Evolutionary conservation across 768 basidiomycete species (phyloP).

Genomic region (Rhodotorula graminis): DNA sequence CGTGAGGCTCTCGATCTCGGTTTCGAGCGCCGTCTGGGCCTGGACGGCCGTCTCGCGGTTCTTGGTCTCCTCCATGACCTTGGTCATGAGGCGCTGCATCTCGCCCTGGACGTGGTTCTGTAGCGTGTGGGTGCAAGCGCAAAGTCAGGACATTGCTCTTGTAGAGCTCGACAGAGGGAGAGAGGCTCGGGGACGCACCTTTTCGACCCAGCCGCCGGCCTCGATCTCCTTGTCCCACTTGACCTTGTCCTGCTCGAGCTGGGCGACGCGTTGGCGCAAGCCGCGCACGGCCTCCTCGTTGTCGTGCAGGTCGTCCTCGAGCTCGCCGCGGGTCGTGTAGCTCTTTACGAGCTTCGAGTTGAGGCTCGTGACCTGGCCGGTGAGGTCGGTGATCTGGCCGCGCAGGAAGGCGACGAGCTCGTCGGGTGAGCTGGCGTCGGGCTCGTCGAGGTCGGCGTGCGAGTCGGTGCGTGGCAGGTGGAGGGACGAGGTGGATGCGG

Average conservation of each 20-base stretch:
- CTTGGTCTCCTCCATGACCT: conserved; percentile 89
- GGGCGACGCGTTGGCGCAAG: conserved; percentile 63
- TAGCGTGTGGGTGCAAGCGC: too few relatives aligned
- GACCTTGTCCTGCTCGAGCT: conserved; percentile 76
- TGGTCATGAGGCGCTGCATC: conserved; percentile 87
- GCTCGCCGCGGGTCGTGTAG: conserved; percentile 83
- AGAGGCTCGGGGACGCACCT: conserved; percentile 47
- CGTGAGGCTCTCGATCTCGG: conserved; percentile 90
- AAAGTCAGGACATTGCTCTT: too few relatives aligned
- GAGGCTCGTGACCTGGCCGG: conserved; percentile 81
- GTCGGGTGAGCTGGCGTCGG: background rate
- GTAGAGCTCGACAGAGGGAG: too few relatives aligned
- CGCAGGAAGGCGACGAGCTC: conserved; percentile 71
- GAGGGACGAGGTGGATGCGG: conserved; percentile 20
- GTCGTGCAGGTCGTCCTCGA: conserved; percentile 82
- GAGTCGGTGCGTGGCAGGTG: background rate
- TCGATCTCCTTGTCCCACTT: conserved; percentile 85
- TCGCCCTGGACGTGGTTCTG: conserved; percentile 72
- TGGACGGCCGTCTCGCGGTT: conserved; percentile 83
- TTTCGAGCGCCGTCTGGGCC: conserved; percentile 71
- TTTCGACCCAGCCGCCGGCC: conserved; percentile 86
- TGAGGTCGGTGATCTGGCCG: conserved; percentile 74
- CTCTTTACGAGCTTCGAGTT: conserved; percentile 88
- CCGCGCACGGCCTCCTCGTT: conserved; percentile 58
- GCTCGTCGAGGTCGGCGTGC: background rate